Percentiles rank a stretch among this genome's conserved stretches.
Conservation (phyloP, 208 protist species). For the Acanthamoeba healyi region DNA sequence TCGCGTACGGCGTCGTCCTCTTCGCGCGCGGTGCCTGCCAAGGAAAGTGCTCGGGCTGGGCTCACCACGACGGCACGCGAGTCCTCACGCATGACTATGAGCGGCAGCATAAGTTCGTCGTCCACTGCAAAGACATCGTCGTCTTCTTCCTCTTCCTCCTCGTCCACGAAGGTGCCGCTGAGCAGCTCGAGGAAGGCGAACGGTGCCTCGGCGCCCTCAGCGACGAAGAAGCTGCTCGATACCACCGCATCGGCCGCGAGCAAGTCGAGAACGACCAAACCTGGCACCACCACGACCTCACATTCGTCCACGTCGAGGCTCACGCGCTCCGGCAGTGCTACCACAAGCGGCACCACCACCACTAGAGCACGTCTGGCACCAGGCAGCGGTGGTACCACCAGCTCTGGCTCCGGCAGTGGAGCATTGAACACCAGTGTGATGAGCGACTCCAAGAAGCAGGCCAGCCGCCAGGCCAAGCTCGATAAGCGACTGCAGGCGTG, state of each 20-base stretch:
- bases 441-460: conserved; percentile 27
- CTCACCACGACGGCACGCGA: not conserved
- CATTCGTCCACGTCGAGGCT: not conserved
- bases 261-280: not conserved
- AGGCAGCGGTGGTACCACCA: not conserved
- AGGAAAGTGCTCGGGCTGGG: too few relatives aligned
- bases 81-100: not conserved
- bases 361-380: not conserved
- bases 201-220: not conserved
- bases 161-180: not conserved
- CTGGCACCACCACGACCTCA: not conserved
- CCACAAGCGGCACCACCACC: not conserved
- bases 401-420: not conserved
- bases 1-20: too few relatives aligned
- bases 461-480: not conserved
- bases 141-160: not conserved
- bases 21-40: too few relatives aligned
- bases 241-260: not conserved
- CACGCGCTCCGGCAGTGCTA: too few relatives aligned
- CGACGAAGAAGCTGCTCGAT: conserved; percentile 12
- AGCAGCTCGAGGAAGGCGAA: not conserved
- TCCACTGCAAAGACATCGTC: not conserved
- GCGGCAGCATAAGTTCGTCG: not conserved
- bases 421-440: not conserved
- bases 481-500: not conserved